These are phyloP conservation scores for Candida vartiovaarae DNA, from an alignment of 805 yeast species.

Conservation along the genomic window DNA sequence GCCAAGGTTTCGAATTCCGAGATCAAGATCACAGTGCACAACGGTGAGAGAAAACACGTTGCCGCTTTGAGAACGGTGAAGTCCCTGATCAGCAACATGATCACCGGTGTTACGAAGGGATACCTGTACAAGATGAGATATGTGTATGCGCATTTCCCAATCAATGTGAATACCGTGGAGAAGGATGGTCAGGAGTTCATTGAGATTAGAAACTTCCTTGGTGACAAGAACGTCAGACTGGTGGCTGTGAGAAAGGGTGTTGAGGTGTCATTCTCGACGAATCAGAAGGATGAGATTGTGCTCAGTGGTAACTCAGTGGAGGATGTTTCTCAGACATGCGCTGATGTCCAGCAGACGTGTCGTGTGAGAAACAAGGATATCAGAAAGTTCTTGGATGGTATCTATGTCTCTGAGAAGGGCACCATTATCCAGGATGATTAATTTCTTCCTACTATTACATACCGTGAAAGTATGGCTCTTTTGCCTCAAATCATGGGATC, in stretches of 20 bases:
- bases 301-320: conserved; percentile 94
- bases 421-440: conserved; percentile 62
- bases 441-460: conserved; percentile 1
- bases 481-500: conserved; percentile 4
- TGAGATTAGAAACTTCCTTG: conserved; percentile 99
- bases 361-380: conserved; percentile 99
- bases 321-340: conserved; percentile 96
- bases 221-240: conserved; percentile 95
- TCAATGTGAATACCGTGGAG: conserved; percentile 88
- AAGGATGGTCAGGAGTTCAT: conserved; percentile 66
- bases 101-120: conserved; percentile 98
- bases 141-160: conserved; percentile 99
- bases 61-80: conserved; percentile 98
- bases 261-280: conserved; percentile 67
- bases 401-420: conserved; percentile 96
- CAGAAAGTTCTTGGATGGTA: conserved; percentile 99
- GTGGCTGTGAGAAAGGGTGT: conserved; percentile 88
- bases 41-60: conserved; percentile 99
- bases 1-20: conserved; percentile 61
- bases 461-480: not conserved
- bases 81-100: conserved; percentile 86
- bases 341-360: conserved; percentile 96
- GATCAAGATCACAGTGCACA: conserved; percentile 88
- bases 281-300: conserved; percentile 90
- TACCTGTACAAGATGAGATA: conserved; percentile 99